Conservation (phyloP, 2,329 filamentous ascomycete genomes). For the Colletotrichum somersetense region DNA sequence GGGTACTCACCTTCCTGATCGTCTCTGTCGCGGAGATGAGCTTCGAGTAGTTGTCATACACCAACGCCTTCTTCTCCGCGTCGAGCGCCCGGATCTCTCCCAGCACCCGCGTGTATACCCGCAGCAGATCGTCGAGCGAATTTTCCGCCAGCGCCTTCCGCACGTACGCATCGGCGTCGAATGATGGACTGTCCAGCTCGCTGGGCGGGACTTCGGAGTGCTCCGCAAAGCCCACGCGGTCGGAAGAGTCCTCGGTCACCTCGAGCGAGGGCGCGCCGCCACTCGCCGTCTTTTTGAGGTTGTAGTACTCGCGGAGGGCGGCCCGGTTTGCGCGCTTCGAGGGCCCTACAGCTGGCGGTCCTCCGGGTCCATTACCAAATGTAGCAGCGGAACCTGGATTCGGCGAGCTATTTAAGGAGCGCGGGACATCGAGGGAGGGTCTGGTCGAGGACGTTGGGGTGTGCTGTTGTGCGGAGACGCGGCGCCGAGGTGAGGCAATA, state of each 20-base stretch:
- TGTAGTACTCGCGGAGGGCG: slow-evolving; percentile 95
- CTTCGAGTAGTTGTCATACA: slow-evolving; percentile 99
- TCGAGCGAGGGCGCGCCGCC: slow-evolving; percentile 54
- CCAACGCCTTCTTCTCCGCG: slow-evolving; percentile 94
- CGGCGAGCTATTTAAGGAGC: slow-evolving; percentile 71
- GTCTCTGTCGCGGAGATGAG: slow-evolving; percentile 97
- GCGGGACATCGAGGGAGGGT: slow-evolving; percentile 76
- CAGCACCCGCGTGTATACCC: slow-evolving; percentile 77
- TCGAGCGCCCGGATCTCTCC: slow-evolving; percentile 90
- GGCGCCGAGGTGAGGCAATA: slow-evolving; percentile 72
- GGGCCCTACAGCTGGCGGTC: slow-evolving; percentile 47
- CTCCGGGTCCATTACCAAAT: slow-evolving; percentile 43
- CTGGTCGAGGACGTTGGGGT: slow-evolving; percentile 82
- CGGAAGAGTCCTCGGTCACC: slow-evolving; percentile 57
- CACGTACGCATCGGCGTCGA: slow-evolving; percentile 80
- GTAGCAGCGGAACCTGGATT: slow-evolving; percentile 53
- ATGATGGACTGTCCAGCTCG: slow-evolving; percentile 80
- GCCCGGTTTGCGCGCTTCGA: slow-evolving; percentile 77
- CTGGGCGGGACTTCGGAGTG: slow-evolving; percentile 71
- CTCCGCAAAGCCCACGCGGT: slow-evolving; percentile 43
- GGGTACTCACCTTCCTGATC: slow-evolving; percentile 75
- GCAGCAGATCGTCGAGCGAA: slow-evolving; percentile 76
- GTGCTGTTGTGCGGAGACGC: slow-evolving; percentile 63
- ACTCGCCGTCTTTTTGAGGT: slow-evolving; percentile 71
- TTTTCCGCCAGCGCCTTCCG: slow-evolving; percentile 70